Evolutionary conservation across 331 rosid genomes (phyloP).

Genomic region (Dryas integrifolia): DNA sequence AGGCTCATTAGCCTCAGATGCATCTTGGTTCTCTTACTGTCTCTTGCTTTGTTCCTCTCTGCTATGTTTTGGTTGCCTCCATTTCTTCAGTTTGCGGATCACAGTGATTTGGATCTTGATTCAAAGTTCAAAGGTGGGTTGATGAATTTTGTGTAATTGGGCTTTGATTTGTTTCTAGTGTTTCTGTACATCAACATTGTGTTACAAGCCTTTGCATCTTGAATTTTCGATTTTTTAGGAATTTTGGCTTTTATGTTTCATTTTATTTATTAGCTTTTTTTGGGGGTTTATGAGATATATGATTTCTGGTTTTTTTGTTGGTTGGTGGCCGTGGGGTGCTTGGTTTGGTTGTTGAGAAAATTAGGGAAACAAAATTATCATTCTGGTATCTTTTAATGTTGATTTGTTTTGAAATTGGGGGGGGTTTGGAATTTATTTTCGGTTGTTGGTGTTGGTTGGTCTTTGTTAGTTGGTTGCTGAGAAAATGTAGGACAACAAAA

Average conservation of each 20-base stretch:
- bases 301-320: slow-evolving; percentile 17
- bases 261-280: not conserved
- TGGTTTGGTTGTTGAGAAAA: slow-evolving; percentile 29
- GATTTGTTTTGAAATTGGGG: not conserved
- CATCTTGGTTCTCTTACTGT: slow-evolving; percentile 54
- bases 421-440: not conserved
- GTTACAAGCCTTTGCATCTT: slow-evolving; percentile 43
- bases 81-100: slow-evolving; percentile 61
- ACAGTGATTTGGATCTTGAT: slow-evolving; percentile 45
- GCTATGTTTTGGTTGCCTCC: slow-evolving; percentile 86
- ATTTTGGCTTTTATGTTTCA: not conserved
- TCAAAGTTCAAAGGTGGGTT: slow-evolving; percentile 54
- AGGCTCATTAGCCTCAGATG: slow-evolving; percentile 60
- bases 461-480: too few relatives aligned
- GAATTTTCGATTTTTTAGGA: slow-evolving; percentile 19
- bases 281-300: not conserved
- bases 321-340: slow-evolving; percentile 16
- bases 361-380: slow-evolving; percentile 8
- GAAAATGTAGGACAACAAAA: too few relatives aligned
- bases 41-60: slow-evolving; percentile 67
- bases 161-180: not conserved
- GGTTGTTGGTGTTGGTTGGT: not conserved
- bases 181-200: slow-evolving; percentile 35
- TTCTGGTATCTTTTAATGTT: not conserved
- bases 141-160: too few relatives aligned